A percentile compares a stretch with the other conserved stretches of the same genome.
Conservation (phyloP, 371 early-diverging fungal genomes). For the Mortierella sp. region DNA sequence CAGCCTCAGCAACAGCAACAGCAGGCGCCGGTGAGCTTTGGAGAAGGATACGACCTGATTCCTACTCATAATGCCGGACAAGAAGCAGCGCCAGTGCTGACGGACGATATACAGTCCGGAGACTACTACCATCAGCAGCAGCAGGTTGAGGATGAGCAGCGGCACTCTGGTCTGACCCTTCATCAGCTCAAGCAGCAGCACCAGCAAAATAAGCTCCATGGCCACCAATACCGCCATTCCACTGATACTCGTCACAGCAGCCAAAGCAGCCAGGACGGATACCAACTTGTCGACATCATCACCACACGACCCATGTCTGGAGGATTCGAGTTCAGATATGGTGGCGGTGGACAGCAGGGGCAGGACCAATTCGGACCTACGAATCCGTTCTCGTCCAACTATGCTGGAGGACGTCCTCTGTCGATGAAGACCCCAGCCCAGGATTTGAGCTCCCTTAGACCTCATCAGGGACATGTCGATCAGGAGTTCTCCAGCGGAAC, state of each 20-base stretch:
- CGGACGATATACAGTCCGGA: not conserved
- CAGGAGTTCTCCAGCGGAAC: conserved; percentile 11
- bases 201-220: conserved; percentile 25
- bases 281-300: conserved; percentile 40
- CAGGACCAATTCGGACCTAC: conserved; percentile 20
- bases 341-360: not conserved
- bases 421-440: conserved; percentile 20
- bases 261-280: conserved; percentile 42
- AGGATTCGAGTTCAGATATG: conserved; percentile 14
- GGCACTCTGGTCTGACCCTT: conserved; percentile 29
- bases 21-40: conserved; percentile 34
- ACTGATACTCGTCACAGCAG: conserved; percentile 29
- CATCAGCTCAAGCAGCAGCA: conserved; percentile 51
- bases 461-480: conserved; percentile 2
- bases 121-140: conserved; percentile 27
- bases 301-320: conserved; percentile 53
- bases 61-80: conserved; percentile 5
- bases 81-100: not conserved
- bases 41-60: conserved; percentile 50
- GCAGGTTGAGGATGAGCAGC: conserved; percentile 21
- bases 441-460: conserved; percentile 15
- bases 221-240: conserved; percentile 22
- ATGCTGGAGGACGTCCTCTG: conserved; percentile 12
- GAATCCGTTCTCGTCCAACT: conserved; percentile 22
- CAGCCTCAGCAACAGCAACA: conserved; percentile 14